Evolutionary conservation across 495 filamentous ascomycete species (phyloP).

Genomic region (Oidiodendron maius): DNA sequence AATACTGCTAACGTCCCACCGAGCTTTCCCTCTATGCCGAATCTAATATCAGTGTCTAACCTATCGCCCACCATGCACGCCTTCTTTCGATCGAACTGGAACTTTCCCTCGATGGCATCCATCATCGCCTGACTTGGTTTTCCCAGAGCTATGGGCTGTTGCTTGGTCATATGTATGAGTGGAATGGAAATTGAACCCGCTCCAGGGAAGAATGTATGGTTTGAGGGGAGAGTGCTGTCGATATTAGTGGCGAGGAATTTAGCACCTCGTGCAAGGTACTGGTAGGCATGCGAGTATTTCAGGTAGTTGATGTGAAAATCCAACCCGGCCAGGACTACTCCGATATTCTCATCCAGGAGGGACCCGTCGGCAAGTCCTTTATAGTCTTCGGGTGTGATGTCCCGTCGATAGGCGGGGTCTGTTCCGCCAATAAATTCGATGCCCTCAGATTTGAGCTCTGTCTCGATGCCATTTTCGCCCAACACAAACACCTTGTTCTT

Average conservation of each 20-base stretch:
- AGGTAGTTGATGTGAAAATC: constrained; percentile 95
- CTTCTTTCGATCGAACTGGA: constrained; percentile 72
- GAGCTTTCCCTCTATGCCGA: constrained; percentile 84
- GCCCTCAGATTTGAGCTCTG: constrained; percentile 72
- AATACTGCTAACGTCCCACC: constrained; percentile 89
- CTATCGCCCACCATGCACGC: constrained; percentile 97
- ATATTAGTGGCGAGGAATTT: constrained; percentile 90
- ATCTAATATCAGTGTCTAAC: constrained; percentile 91
- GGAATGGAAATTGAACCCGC: constrained; percentile 80
- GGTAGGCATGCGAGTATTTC: constrained; percentile 75
- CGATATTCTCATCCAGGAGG: constrained; percentile 78
- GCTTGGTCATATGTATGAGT: constrained; percentile 64
- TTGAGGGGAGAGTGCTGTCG: constrained; percentile 79
- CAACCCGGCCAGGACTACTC: constrained; percentile 79
- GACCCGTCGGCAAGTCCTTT: constrained; percentile 66
- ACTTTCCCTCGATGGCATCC: constrained; percentile 96
- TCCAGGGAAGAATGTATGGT: constrained; percentile 79
- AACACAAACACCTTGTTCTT: constrained; percentile 92
- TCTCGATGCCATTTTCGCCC: constrained; percentile 86
- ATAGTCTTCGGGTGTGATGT: constrained; percentile 77
- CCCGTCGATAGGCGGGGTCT: constrained; percentile 68
- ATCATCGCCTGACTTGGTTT: constrained; percentile 99
- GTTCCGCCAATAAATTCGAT: constrained; percentile 84
- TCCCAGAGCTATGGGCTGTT: constrained; percentile 70
- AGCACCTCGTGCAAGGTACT: constrained; percentile 81